Conservation (phyloP, 2,329 filamentous ascomycete genomes). For the Neoscytalidium dimidiatum region DNA sequence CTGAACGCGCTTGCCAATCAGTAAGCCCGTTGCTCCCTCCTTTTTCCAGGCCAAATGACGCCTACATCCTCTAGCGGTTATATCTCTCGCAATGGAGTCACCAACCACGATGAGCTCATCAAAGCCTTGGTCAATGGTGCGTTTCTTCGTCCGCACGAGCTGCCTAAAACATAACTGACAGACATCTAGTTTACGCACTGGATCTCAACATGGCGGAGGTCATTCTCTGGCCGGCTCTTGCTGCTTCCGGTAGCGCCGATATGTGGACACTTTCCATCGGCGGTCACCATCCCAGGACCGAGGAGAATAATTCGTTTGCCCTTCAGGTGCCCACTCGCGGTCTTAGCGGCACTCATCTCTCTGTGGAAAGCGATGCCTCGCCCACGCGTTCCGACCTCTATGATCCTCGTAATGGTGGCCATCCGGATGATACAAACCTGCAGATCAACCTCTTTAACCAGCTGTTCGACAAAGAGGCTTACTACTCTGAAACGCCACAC, state of each 20-base stretch:
- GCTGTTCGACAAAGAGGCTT: conserved; percentile 38
- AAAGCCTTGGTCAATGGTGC: conserved; percentile 10
- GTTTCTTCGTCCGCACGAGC: too few species aligned
- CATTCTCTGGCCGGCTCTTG: conserved; percentile 42
- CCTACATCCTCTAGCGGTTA: neutral
- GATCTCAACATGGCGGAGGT: neutral
- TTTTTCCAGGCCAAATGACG: neutral
- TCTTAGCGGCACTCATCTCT: conserved; percentile 54
- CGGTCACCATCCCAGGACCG: conserved; percentile 31
- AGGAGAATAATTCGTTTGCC: conserved; percentile 19
- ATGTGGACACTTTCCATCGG: conserved; percentile 57
- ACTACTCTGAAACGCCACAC: too few species aligned
- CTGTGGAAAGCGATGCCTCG: conserved; percentile 57
- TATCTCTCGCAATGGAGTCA: neutral
- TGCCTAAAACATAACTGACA: neutral
- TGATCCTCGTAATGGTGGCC: conserved; percentile 42
- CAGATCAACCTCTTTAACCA: conserved; percentile 53
- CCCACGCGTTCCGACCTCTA: conserved; percentile 57
- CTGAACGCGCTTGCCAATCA: conserved; percentile 16
- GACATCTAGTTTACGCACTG: neutral
- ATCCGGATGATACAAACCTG: conserved; percentile 34
- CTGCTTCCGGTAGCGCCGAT: conserved; percentile 49
- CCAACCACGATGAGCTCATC: neutral
- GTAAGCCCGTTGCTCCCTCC: neutral
- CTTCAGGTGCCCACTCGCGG: conserved; percentile 28